These are phyloP conservation scores for Zymoseptoria pseudotritici DNA, from an alignment of 2,329 filamentous ascomycete species.

Conservation along the genomic window DNA sequence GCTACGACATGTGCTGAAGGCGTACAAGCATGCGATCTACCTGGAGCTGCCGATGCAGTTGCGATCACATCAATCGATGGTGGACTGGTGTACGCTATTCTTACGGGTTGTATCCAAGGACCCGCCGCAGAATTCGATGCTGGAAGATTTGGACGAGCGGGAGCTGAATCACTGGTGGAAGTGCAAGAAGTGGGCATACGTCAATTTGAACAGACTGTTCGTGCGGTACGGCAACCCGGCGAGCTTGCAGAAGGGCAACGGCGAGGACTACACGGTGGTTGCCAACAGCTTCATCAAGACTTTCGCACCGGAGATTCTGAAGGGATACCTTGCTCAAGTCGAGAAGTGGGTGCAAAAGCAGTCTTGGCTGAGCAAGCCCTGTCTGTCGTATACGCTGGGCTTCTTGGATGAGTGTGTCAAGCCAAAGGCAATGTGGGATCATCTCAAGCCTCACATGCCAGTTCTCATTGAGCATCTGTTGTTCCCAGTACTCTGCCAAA, in stretches of 20 bases:
- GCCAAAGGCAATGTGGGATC: slow-evolving; percentile 93
- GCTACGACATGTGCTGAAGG: slow-evolving; percentile 88
- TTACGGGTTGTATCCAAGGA: slow-evolving; percentile 81
- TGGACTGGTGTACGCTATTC: slow-evolving; percentile 95
- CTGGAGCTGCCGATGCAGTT: slow-evolving; percentile 74
- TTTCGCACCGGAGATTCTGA: slow-evolving; percentile 92
- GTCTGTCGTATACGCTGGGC: slow-evolving; percentile 84
- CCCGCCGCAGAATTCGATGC: slow-evolving; percentile 69
- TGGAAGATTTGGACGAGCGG: slow-evolving; percentile 72
- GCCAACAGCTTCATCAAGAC: slow-evolving; percentile 85
- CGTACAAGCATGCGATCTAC: slow-evolving; percentile 97
- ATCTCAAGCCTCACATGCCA: slow-evolving; percentile 87
- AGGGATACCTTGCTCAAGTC: slow-evolving; percentile 87
- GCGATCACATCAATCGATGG: slow-evolving; percentile 72
- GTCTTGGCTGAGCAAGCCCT: slow-evolving; percentile 88
- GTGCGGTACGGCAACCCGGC: slow-evolving; percentile 86
- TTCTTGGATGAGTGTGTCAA: slow-evolving; percentile 97
- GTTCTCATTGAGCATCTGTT: slow-evolving; percentile 90
- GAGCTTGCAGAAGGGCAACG: slow-evolving; percentile 64
- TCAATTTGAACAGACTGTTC: slow-evolving; percentile 91
- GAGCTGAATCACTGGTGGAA: slow-evolving; percentile 99
- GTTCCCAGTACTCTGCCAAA: slow-evolving; percentile 90
- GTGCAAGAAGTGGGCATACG: slow-evolving; percentile 99
- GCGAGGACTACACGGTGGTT: slow-evolving; percentile 69
- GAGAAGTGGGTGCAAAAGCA: slow-evolving; percentile 97